Conservation (phyloP, 208 protist genomes). For the Kentomonas sorsogonicus region DNA sequence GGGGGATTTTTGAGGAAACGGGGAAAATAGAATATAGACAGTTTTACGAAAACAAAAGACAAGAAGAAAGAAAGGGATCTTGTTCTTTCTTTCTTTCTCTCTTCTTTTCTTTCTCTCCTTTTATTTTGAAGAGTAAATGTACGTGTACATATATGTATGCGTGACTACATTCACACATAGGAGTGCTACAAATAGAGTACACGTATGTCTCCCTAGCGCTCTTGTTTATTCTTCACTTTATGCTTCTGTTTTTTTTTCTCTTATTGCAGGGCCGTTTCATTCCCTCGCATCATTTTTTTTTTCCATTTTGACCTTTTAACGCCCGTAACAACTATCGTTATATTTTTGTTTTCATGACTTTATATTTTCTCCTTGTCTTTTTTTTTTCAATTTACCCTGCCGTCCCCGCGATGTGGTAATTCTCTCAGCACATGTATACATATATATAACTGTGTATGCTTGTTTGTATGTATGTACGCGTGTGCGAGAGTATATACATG, state of each 20-base stretch:
- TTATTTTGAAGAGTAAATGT: too few species aligned
- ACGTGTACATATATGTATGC: too few species aligned
- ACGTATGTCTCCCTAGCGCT: neutral
- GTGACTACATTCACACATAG: too few species aligned
- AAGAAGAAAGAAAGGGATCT: too few species aligned
- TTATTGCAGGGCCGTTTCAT: too few species aligned
- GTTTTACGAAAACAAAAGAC: too few species aligned
- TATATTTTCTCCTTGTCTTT: neutral
- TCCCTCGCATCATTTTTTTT: too few species aligned
- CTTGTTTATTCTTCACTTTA: conserved; percentile 1
- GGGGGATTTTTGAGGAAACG: conserved; percentile 21
- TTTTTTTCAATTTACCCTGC: neutral
- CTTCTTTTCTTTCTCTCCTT: conserved; percentile 3
- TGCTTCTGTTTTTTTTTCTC: neutral
- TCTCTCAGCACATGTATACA: neutral
- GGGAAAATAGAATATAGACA: too few species aligned
- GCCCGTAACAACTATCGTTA: neutral
- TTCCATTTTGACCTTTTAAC: neutral
- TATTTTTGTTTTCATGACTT: conserved; percentile 3
- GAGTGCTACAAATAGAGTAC: too few species aligned
- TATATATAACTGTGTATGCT: too few species aligned
- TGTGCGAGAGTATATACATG: too few species aligned
- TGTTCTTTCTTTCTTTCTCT: conserved; percentile 6
- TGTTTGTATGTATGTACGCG: too few species aligned
- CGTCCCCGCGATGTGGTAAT: neutral